Percentiles rank a stretch among this genome's conserved stretches.
These are phyloP conservation scores for Elaphomyces granulatus DNA, from an alignment of 495 filamentous ascomycete species.

Conservation along the genomic window DNA sequence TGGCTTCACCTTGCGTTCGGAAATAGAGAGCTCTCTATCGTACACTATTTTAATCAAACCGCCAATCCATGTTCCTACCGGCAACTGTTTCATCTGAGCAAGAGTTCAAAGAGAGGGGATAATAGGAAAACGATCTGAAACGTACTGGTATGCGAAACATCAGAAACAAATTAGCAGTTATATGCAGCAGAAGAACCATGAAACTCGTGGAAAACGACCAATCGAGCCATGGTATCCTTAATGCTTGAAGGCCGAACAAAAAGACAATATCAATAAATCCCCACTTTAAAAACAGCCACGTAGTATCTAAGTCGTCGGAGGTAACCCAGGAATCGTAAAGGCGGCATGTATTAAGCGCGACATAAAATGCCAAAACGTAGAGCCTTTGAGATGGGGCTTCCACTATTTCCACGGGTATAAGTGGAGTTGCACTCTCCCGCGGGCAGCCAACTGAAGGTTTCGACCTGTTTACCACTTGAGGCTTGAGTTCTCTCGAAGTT, in stretches of 20 bases:
- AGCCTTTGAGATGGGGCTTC: slow-evolving; percentile 82
- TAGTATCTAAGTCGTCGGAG: slow-evolving; percentile 62
- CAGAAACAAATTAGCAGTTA: slow-evolving; percentile 59
- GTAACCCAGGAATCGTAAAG: slow-evolving; percentile 71
- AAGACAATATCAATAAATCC: slow-evolving; percentile 65
- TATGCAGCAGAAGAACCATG: slow-evolving; percentile 49
- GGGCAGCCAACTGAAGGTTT: slow-evolving; percentile 11
- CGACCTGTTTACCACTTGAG: slow-evolving; percentile 12
- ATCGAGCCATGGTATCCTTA: slow-evolving; percentile 93
- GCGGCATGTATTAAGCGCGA: slow-evolving; percentile 59
- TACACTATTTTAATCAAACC: slow-evolving; percentile 61
- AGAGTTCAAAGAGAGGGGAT: slow-evolving; percentile 8
- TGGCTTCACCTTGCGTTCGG: slow-evolving; percentile 75
- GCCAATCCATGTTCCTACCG: slow-evolving; percentile 52
- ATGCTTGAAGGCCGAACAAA: slow-evolving; percentile 65
- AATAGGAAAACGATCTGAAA: slow-evolving; percentile 3
- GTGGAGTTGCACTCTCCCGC: slow-evolving; percentile 27
- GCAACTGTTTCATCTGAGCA: slow-evolving; percentile 33
- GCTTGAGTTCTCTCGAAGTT: slow-evolving; percentile 18
- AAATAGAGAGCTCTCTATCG: slow-evolving; percentile 80
- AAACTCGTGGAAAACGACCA: slow-evolving; percentile 60
- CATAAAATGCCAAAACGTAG: slow-evolving; percentile 66
- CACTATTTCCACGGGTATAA: slow-evolving; percentile 58
- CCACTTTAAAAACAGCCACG: slow-evolving; percentile 91
- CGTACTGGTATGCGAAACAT: slow-evolving; percentile 83